Evolutionary conservation across 179 eudicot genomes (phyloP).

Genomic region (Spergularia azorica): DNA sequence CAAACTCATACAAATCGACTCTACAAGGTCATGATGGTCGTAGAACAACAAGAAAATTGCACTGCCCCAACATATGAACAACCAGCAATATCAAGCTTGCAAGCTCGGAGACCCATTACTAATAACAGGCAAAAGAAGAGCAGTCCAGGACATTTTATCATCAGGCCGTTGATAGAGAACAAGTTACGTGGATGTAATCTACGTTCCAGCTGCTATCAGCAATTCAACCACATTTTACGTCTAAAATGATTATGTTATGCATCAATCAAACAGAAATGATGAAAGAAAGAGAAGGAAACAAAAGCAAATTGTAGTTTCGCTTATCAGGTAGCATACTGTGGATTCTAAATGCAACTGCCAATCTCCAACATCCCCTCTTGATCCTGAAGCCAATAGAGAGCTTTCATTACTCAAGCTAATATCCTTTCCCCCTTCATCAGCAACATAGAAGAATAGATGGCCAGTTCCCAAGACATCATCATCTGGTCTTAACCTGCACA

Average conservation of each 20-base stretch:
- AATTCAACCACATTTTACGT: neutral
- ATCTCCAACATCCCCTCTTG: slow-evolving; percentile 66
- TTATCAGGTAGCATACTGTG: slow-evolving; percentile 46
- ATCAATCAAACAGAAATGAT: neutral
- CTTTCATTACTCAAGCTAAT: slow-evolving; percentile 52
- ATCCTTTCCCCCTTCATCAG: slow-evolving; percentile 79
- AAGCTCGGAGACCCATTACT: neutral
- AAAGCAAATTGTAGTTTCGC: slow-evolving; percentile 2
- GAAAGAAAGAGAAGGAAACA: neutral
- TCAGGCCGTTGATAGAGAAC: too few relatives aligned
- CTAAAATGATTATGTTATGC: neutral
- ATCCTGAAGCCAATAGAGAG: slow-evolving; percentile 73
- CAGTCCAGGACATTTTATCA: too few relatives aligned
- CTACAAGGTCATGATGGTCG: neutral
- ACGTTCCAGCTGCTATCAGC: neutral
- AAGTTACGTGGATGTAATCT: neutral
- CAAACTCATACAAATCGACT: neutral
- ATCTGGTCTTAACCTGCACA: slow-evolving; percentile 37
- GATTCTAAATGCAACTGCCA: slow-evolving; percentile 88
- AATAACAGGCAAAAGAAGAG: slow-evolving; percentile 2
- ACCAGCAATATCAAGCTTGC: neutral
- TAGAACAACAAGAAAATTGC: slow-evolving; percentile 1
- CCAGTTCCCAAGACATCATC: slow-evolving; percentile 47
- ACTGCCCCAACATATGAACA: slow-evolving; percentile 4
- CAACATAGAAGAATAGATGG: slow-evolving; percentile 90